These are phyloP conservation scores for Ophiocordyceps sinensis DNA, from an alignment of 2,329 filamentous ascomycete genomes.

Conservation along the genomic window DNA sequence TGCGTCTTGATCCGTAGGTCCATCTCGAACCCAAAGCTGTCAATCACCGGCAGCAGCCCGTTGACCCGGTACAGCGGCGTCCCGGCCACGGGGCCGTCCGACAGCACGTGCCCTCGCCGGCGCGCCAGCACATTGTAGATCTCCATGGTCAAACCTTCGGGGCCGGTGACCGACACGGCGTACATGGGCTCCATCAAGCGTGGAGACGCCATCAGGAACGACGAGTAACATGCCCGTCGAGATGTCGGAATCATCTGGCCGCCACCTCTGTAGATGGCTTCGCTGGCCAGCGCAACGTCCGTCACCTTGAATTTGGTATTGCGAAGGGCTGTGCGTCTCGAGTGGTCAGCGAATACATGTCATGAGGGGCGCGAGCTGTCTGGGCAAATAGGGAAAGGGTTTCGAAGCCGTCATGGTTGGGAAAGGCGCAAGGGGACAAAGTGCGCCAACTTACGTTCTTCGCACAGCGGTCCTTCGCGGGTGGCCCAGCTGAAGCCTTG, in stretches of 20 bases:
- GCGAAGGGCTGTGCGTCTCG: constrained; percentile 54
- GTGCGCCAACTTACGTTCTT: constrained; percentile 59
- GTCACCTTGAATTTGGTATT: constrained; percentile 97
- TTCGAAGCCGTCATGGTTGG: not conserved
- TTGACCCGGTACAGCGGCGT: constrained; percentile 87
- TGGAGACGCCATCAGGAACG: constrained; percentile 92
- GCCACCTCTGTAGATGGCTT: constrained; percentile 88
- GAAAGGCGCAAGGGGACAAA: not conserved
- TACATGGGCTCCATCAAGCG: constrained; percentile 96
- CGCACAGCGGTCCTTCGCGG: constrained; percentile 86
- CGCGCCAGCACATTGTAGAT: constrained; percentile 86
- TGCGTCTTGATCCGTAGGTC: constrained; percentile 93
- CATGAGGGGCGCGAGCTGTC: no score
- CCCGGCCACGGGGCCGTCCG: constrained; percentile 86
- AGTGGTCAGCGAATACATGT: constrained; percentile 2
- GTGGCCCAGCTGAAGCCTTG: constrained; percentile 97
- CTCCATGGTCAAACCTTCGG: constrained; percentile 73
- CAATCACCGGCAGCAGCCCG: constrained; percentile 87
- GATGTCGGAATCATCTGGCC: constrained; percentile 96
- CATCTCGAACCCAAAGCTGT: constrained; percentile 96
- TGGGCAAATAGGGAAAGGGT: no score
- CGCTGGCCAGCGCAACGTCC: constrained; percentile 70
- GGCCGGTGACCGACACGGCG: constrained; percentile 81
- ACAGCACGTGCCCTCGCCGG: constrained; percentile 79
- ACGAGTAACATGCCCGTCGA: constrained; percentile 83